Conservation (phyloP, 2,329 filamentous ascomycete genomes). For the Calcarisporium arbuscula region DNA sequence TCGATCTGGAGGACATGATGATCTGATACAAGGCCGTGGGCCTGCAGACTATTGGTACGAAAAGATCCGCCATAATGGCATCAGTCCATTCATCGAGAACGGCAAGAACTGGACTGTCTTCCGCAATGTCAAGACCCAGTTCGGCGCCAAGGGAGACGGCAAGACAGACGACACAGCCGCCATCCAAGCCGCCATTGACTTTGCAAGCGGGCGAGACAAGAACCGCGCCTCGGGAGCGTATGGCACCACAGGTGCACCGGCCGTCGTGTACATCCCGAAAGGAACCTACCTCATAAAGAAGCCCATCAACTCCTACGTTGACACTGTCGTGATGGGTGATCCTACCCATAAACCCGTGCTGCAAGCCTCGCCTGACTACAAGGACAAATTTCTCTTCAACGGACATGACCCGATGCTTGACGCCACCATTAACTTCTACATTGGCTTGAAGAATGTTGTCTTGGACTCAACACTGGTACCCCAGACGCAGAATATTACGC, state of each 20-base stretch:
- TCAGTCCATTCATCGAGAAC: constrained; percentile 11
- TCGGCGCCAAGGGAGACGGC: constrained; percentile 56
- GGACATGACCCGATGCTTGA: constrained; percentile 15
- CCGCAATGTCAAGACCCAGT: constrained; percentile 60
- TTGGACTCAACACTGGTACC: constrained; percentile 20
- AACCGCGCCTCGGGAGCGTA: constrained; percentile 7
- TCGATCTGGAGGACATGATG: too few relatives aligned
- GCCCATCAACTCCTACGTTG: constrained; percentile 22
- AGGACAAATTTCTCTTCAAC: constrained; percentile 10
- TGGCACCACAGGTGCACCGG: constrained; percentile 12
- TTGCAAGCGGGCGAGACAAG: constrained; percentile 8
- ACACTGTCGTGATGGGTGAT: constrained; percentile 25
- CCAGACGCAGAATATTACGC: constrained; percentile 12
- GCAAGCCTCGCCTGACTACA: constrained; percentile 13
- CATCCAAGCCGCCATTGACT: constrained; percentile 37
- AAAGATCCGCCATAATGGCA: constrained; percentile 12
- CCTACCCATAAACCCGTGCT: constrained; percentile 20
- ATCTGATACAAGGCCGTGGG: too few relatives aligned
- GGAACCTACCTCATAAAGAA: constrained; percentile 23
- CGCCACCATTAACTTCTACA: constrained; percentile 27
- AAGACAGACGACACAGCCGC: constrained; percentile 71
- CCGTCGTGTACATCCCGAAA: constrained; percentile 21
- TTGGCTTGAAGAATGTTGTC: constrained; percentile 23
- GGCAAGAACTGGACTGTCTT: constrained; percentile 44
- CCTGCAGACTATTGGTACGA: constrained; percentile 13